Base-by-base conservation (phyloP, 306 rosid species). In the Mimosa bimucronata region DNA sequence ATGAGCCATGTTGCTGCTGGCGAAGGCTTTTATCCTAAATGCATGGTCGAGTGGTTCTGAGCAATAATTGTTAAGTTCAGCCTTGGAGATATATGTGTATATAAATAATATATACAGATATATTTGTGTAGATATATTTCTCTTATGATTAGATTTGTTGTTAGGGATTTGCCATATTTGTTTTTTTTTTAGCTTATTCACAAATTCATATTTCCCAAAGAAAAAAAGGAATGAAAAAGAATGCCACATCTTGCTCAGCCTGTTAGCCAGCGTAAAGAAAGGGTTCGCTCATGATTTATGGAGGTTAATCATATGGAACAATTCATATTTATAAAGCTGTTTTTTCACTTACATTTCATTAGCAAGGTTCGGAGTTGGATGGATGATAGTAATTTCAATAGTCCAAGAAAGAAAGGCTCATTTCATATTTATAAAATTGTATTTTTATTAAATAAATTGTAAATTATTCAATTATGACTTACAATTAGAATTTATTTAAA, bases 31-130 rank as follows among this genome's bases (percentile, higher is more conserved):
- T 92, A 94, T 48, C 95, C 98, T 2, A 89, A 86, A 81, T 91
- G 91, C 81, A 79, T 72, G 66, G 76, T 89, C 9, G 97, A 94
- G 86, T 94, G 98, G 97, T 94, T 91, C 83, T 91, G 80, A 89
- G 45, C 53, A 26, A 57, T 9, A 52, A 30, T 19, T 4, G 40
- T 13, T 30, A 45, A 60, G 46, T 34, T 69, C 71, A 61, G 26
- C 65, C 57, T 50, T 80, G 16, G 12, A 12, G 25, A 21, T 55
- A 19, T 53, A 2, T 8, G 0, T 16, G 8, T 16, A 2, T 46
- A 15, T 34, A 34, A 34, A 34, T 34, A 2, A 34, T 34, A 45
- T 11, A 3, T 45, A 13, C 16, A 3, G 5, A 2, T 55, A 9
- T n/a, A 2, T n/a, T 0, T n/a, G 13, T n/a, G 14, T 53, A 8